Evolutionary conservation across 805 yeast species (phyloP), one percentile per base, ranked within the genome.

Genomic region (Deakozyma indianensis): DNA sequence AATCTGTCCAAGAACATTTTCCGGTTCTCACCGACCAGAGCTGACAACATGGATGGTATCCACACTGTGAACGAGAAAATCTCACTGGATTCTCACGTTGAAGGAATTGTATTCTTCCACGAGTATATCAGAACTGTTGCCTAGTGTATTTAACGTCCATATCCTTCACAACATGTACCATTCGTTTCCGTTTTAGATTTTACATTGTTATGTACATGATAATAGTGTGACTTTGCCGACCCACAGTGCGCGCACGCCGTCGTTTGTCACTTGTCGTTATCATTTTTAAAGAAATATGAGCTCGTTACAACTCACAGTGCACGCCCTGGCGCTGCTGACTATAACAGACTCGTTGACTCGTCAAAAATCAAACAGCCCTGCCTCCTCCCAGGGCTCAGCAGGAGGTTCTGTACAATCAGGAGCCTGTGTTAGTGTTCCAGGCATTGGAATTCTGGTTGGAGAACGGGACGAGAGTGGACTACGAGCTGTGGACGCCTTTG

Each of bases 1-100:
- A 60, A 64, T 32, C 63, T 80, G 50, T 70, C 80, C 2, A 61
- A 63, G 29, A 71, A 78, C 56, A 78, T 80, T 45, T 80, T 67
- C 63, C 66, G 86, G 48, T 76, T 68, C 56, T 67, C 70, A 41
- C 81, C 85, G n/a, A 23, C 43, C 9, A 20, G 21, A 11, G 35
- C 23, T 15, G 42, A 32, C 27, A 46, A 43, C 22, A 23, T 21
- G 35, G 28, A 21, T 20, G 51, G 47, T 21, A 42, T 28, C 46
- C 48, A 41, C 43, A 51, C 47, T 23, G 48, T 32, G n/a, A 71
- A 81, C 54, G 88, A 83, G 56, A 70, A 64, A 48, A 58, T 74
- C 41, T 62, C 64, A 21, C 58, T 77, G 45, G 24, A 43, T 35
- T 43, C 43, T 9, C 20, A 50, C 3, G 43, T 54, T 50, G 43